Base-by-base conservation (phyloP, 495 filamentous ascomycete species). In the Penicillium nucicola region DNA sequence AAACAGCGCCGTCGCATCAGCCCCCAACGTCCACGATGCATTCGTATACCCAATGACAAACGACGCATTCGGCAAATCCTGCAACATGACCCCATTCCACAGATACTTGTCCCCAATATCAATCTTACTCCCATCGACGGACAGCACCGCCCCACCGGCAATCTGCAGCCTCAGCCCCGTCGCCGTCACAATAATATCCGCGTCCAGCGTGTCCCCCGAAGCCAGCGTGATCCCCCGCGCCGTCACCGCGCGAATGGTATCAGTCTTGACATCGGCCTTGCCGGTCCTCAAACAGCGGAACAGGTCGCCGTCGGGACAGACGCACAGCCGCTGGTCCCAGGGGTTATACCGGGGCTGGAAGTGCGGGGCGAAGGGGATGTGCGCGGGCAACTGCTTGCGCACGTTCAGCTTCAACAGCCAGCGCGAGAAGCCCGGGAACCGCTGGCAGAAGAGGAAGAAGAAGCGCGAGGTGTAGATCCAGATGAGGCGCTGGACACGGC, bases 131-230 rank as follows among this genome's bases (percentile, higher is more conserved):
- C 77, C 80, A 57, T 89, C 81, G 1, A 88, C 79, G 3, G 58
- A 58, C 12, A 86, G 44, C 0, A 55, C 44, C 4, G 81, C 67
- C 5, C 74, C 72, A 18, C 78, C 78, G 0, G 78, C 77, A 8
- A 88, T 61, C 15, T 68, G 66, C 35, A 89, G 58, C 36, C 76
- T 75, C 1, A 93, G 69, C 1, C 88, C 88, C 0, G 88, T 93
- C 0, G 88, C 87, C 0, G 86, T 87, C 52, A 91, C 66, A 60
- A 92, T 86, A 56, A 87, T 82, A 66, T 92, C 86, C 0, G 84
- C 81, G 1, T 81, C 71, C 3, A 91, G 58, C 0, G 60, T 62
- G 39, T 79, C 72, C 14, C 84, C 87, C 0, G 76, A 77, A 23
- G 72, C 63, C 17, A 89, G 76, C 14, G 64, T 52, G 48, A 92